Conservation (phyloP, 2,329 filamentous ascomycete genomes). For the Fusarium austroafricanum region DNA sequence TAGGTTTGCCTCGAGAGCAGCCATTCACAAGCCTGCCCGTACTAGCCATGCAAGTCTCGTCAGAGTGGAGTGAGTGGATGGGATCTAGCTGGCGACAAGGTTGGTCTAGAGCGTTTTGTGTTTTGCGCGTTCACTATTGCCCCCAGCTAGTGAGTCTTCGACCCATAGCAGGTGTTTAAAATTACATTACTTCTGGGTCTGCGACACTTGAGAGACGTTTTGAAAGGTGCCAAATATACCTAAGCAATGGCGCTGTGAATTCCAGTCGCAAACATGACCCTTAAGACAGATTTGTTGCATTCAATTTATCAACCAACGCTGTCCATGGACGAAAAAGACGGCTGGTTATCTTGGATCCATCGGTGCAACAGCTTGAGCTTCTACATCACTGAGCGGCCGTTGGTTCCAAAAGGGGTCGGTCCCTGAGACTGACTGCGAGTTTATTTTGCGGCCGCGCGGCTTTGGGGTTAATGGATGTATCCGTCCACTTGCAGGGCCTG, state of each 20-base stretch:
- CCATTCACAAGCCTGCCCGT: slow-evolving; percentile 27
- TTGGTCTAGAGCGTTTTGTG: slow-evolving; percentile 37
- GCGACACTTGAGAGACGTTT: neutral
- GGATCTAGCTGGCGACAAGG: slow-evolving; percentile 36
- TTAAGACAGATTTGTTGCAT: neutral
- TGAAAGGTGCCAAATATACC: neutral
- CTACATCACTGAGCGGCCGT: slow-evolving; percentile 11
- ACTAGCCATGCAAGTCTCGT: slow-evolving; percentile 29
- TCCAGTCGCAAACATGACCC: neutral
- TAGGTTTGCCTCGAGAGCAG: slow-evolving; percentile 21
- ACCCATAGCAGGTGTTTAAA: slow-evolving; percentile 24
- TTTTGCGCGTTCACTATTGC: slow-evolving; percentile 16
- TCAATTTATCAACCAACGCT: neutral
- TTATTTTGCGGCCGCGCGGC: slow-evolving; percentile 41
- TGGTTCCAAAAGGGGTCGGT: slow-evolving; percentile 14
- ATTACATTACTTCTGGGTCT: slow-evolving; percentile 22
- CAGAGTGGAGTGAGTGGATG: slow-evolving; percentile 20
- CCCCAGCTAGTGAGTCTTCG: neutral
- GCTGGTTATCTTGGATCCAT: slow-evolving; percentile 15
- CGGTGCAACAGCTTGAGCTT: slow-evolving; percentile 16
- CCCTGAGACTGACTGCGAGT: slow-evolving; percentile 38
- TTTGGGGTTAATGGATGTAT: slow-evolving; percentile 28
- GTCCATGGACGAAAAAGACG: neutral
- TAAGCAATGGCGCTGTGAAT: slow-evolving; percentile 5
- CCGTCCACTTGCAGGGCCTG: slow-evolving; percentile 35